Percentiles rank a stretch among this genome's conserved stretches.
These are phyloP conservation scores for Pseudogymnoascus sp. DNA, from an alignment of 2,329 filamentous ascomycete genomes.

Conservation along the genomic window DNA sequence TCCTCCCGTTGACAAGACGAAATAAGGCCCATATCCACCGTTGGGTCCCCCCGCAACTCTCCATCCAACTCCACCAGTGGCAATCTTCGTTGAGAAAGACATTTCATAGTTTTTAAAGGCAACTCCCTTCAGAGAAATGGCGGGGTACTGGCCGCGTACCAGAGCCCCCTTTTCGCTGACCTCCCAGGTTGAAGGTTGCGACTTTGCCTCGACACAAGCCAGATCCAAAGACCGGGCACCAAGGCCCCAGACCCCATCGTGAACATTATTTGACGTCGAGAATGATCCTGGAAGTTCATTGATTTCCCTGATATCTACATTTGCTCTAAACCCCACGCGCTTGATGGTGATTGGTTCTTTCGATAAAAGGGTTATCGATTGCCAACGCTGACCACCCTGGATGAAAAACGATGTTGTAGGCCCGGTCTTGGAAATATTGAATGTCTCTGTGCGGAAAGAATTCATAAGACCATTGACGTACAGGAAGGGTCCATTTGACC, in stretches of 20 bases:
- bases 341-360: constrained; percentile 29
- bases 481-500: constrained; percentile 30
- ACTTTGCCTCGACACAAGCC: constrained; percentile 33
- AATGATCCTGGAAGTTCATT: constrained; percentile 28
- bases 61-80: constrained; percentile 34
- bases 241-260: constrained; percentile 33
- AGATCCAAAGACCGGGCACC: constrained; percentile 30
- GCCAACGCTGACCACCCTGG: constrained; percentile 37
- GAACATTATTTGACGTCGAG: constrained; percentile 24
- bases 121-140: constrained; percentile 22
- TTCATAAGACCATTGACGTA: constrained; percentile 26
- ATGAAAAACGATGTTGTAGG: constrained; percentile 29
- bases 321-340: constrained; percentile 28
- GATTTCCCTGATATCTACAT: constrained; percentile 21
- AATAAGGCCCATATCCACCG: constrained; percentile 13
- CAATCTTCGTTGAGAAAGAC: constrained; percentile 33
- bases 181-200: constrained; percentile 32
- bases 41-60: constrained; percentile 23
- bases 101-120: constrained; percentile 32
- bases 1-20: constrained; percentile 8
- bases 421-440: constrained; percentile 30
- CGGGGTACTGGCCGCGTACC: constrained; percentile 30
- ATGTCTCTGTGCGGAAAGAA: constrained; percentile 34
- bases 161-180: constrained; percentile 30
- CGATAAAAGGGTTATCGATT: constrained; percentile 32